phyloP scores from a whole-genome alignment of 2,329 filamentous ascomycete species.

The Penicillium polonicum region DNA sequence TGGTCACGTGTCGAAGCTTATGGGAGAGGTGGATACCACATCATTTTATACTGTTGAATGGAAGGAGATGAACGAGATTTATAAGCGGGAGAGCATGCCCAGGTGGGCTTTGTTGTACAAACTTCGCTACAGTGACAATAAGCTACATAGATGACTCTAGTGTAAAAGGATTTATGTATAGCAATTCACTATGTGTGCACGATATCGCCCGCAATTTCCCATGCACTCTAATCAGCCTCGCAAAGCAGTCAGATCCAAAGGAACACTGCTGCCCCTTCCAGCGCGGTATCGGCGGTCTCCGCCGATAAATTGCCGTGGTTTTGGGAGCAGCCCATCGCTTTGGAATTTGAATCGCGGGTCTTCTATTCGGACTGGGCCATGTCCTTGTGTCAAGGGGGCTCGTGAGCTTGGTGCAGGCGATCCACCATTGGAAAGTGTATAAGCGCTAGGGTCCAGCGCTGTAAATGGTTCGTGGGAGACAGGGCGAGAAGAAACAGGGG shows the following conservation, averaged over 20 bases:
- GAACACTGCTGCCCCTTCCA: constrained; percentile 89
- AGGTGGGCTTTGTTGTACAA: not conserved
- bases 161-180: constrained; percentile 13
- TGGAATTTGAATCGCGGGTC: constrained; percentile 87
- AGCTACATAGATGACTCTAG: not conserved
- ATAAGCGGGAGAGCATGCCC: not conserved
- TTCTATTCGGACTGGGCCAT: constrained; percentile 58
- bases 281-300: constrained; percentile 78
- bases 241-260: constrained; percentile 67
- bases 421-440: constrained; percentile 68
- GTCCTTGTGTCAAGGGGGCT: constrained; percentile 28
- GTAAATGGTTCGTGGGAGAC: constrained; percentile 52
- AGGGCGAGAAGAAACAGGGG: constrained; percentile 38
- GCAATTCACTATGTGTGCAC: constrained; percentile 26
- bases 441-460: constrained; percentile 72
- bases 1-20: constrained; percentile 8
- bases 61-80: not conserved
- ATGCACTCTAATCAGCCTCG: constrained; percentile 29
- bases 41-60: not conserved
- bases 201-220: constrained; percentile 26
- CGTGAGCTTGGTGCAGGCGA: constrained; percentile 28
- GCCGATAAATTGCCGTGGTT: constrained; percentile 77
- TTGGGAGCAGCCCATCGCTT: constrained; percentile 75
- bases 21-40: not conserved
- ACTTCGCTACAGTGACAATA: not conserved